Evolutionary conservation across 1,139 yeast species (phyloP), one percentile per base, ranked within the genome.

Genomic region (Yamadazyma triangularis): DNA sequence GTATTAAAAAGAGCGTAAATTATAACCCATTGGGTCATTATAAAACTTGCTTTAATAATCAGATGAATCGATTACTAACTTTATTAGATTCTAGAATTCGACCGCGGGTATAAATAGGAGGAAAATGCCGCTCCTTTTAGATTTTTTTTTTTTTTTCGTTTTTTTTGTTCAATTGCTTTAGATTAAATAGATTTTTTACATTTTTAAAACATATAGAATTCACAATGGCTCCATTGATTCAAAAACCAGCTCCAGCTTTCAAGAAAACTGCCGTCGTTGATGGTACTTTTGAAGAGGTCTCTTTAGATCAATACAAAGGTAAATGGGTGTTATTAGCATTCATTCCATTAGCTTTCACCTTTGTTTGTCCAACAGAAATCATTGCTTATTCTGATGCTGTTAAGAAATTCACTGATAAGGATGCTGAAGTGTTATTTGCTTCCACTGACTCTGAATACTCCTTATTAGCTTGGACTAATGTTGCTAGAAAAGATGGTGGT

Each of bases 361-460:
- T 91, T 53, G 97, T 91, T 47, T 91, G 98, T 71, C 98, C 97
- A 63, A 91, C 97, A 47, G 97, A 89, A 75, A 88, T 89, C 73
- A 81, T 91, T 68, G 97, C 97, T 53, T 91, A 87, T 82, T 85
- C 96, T 44, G 96, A 89, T 52, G 96, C 96, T 49, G 83, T 78
- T 51, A 78, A 82, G 74, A 79, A 82, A 74, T 91, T 91, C 70
- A 66, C 82, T 50, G 95, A 78, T 48, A 83, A 87, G 64, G 91
- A 80, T 54, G 79, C 88, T 49, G 85, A 87, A 70, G 81, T 91
- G 35, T 77, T 91, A 60, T 88, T 91, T 51, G 96, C 97, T 49
- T 89, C 97, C 42, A 89, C 96, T 51, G 98, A 91, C 73, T 89
- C 97, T 40, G 96, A 91, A 73, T 91, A 85, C 82, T 80, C 96